Conservation (phyloP, 2,329 filamentous ascomycete species). For the Sporothrix variecibatus region DNA sequence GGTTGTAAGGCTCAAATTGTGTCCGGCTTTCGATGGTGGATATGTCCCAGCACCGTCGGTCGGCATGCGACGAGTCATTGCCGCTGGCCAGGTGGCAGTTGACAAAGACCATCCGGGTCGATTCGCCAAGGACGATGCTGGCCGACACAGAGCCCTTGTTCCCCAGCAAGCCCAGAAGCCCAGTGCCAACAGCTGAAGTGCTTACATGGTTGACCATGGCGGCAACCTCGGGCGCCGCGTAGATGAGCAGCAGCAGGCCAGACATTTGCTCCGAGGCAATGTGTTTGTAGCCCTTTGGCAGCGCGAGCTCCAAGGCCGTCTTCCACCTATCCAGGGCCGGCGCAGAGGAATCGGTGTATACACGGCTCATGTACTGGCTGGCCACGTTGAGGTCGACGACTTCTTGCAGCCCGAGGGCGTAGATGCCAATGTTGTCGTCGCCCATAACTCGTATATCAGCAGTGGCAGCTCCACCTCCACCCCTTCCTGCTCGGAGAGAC, state of each 20-base stretch:
- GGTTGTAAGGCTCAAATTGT: constrained; percentile 72
- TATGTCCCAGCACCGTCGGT: constrained; percentile 88
- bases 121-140: constrained; percentile 82
- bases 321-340: constrained; percentile 74
- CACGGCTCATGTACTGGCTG: constrained; percentile 70
- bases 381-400: constrained; percentile 83
- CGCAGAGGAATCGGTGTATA: constrained; percentile 69
- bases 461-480: constrained; percentile 34
- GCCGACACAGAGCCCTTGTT: constrained; percentile 91
- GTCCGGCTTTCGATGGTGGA: constrained; percentile 74
- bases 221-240: constrained; percentile 75
- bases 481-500: constrained; percentile 35
- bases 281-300: constrained; percentile 76
- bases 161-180: constrained; percentile 87
- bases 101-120: constrained; percentile 83
- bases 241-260: constrained; percentile 80
- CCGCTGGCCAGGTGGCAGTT: constrained; percentile 92
- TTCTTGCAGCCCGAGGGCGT: constrained; percentile 89
- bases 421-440: constrained; percentile 77
- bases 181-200: constrained; percentile 81
- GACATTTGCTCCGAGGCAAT: constrained; percentile 83
- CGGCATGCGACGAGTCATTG: constrained; percentile 72
- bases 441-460: constrained; percentile 51
- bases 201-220: constrained; percentile 78
- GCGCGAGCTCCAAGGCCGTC: constrained; percentile 67